Evolutionary conservation across 768 basidiomycete genomes (phyloP), one percentile per base, ranked within the genome.

Genomic region (Flagelloscypha sp.): DNA sequence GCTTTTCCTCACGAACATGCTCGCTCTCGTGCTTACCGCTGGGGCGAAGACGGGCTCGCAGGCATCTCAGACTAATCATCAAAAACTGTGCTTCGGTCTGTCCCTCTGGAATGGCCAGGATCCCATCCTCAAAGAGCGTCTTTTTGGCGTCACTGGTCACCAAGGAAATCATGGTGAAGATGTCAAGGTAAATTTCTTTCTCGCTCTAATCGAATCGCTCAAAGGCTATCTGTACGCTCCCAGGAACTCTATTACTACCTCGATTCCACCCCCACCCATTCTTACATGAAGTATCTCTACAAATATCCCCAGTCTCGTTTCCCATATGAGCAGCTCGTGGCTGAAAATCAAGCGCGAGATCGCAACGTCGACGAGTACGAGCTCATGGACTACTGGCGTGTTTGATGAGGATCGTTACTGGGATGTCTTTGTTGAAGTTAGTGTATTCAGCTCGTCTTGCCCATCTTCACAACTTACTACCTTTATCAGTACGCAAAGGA

Each of bases 201-300:
- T n/a, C n/a, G n/a, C n/a, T n/a, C n/a, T n/a, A n/a, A n/a, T n/a
- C n/a, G n/a, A n/a, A n/a, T n/a, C n/a, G n/a, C n/a, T n/a, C n/a
- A n/a, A n/a, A n/a, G n/a, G n/a, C n/a, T n/a, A n/a, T n/a, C n/a
- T n/a, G n/a, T n/a, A n/a, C n/a, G n/a, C n/a, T n/a, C n/a, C n/a
- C n/a, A n/a, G n/a, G 95, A 99, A 54, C 65, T 98, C 19, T 99
- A 99, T 59, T 99, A 94, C 56, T 99, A 99, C 58, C 75, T 99
- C 42, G 95, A 98, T 57, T 94, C 89, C 24, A 97, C 95, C 1
- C 95, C 95, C 24, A 97, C 95, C 2, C 95, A 99, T 52, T 95
- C 93, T 5, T 99, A 98, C 72, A 98, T 99, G 95, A 99, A 99
- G 58, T 97, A 88, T 60, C 64, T 97, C 38, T 99, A 99, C 76